Evolutionary conservation across 1,139 yeast genomes (phyloP).

Genomic region (Pichia sp.): DNA sequence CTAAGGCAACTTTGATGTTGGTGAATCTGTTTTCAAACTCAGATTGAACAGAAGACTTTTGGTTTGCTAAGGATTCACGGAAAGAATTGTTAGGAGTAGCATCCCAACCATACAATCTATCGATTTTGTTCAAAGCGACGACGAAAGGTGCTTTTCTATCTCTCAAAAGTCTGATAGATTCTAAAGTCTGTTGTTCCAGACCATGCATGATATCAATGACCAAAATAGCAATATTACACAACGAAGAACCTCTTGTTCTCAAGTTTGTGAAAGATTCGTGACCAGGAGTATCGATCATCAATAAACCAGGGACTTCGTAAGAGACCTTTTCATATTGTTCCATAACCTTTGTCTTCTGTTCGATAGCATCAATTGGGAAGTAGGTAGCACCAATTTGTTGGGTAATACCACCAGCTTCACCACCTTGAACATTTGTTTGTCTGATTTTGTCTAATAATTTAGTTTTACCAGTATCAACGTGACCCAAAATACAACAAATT

Average conservation of each 20-base stretch:
- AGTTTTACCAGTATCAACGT: constrained; percentile 99
- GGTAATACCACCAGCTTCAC: constrained; percentile 99
- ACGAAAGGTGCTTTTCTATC: constrained; percentile 97
- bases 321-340: constrained; percentile 76
- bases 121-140: constrained; percentile 95
- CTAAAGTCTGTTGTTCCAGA: constrained; percentile 93
- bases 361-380: constrained; percentile 94
- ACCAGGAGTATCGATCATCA: constrained; percentile 97
- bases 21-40: constrained; percentile 88
- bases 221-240: constrained; percentile 97
- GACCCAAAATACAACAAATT: constrained; percentile 97
- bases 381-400: constrained; percentile 99
- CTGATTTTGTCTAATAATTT: constrained; percentile 93
- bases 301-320: constrained; percentile 93
- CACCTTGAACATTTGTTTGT: constrained; percentile 99
- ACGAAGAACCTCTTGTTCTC: constrained; percentile 97
- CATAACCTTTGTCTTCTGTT: constrained; percentile 89
- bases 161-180: constrained; percentile 84
- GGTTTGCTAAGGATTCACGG: constrained; percentile 87
- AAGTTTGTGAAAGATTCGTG: constrained; percentile 98
- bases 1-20: constrained; percentile 82
- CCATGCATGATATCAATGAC: constrained; percentile 99
- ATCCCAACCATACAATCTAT: constrained; percentile 95
- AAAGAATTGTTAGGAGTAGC: constrained; percentile 84
- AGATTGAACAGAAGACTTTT: constrained; percentile 77